Evolutionary conservation across 441 rosid species (phyloP).

Genomic region (Melastoma candidum): DNA sequence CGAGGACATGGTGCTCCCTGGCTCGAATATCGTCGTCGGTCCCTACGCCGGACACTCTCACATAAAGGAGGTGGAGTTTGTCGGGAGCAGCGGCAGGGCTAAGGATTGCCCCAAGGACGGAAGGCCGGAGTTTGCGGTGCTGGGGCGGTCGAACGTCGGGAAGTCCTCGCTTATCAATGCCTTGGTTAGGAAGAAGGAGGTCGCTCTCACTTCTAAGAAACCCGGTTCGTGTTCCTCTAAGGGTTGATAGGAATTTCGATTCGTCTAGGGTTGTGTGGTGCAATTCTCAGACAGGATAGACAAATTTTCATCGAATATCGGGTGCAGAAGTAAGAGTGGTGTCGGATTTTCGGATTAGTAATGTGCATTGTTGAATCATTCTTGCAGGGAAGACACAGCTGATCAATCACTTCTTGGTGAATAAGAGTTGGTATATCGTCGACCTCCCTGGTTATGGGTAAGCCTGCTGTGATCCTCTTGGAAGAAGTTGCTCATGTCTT

Average conservation of each 20-base stretch:
- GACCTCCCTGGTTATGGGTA: constrained; percentile 98
- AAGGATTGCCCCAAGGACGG: constrained; percentile 81
- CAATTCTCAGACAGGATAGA: too few relatives aligned
- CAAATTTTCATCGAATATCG: too few relatives aligned
- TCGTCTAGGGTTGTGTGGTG: too few relatives aligned
- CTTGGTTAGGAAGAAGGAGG: constrained; percentile 69
- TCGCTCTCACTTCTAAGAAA: constrained; percentile 89
- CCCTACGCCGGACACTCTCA: constrained; percentile 85
- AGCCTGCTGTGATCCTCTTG: constrained; percentile 10
- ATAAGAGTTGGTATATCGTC: constrained; percentile 83
- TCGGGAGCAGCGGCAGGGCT: constrained; percentile 76
- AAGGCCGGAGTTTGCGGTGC: constrained; percentile 72
- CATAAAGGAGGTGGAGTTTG: constrained; percentile 76
- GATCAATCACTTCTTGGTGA: constrained; percentile 85
- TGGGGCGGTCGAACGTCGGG: constrained; percentile 89
- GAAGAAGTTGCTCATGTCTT: background rate
- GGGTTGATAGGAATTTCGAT: background rate
- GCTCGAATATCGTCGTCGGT: constrained; percentile 66
- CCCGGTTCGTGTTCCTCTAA: constrained; percentile 33
- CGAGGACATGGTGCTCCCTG: constrained; percentile 65
- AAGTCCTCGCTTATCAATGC: constrained; percentile 88
- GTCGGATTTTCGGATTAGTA: background rate
- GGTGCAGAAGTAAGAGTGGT: too few relatives aligned
- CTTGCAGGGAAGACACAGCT: constrained; percentile 82
- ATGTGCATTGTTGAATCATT: background rate